A percentile compares a stretch with the other conserved stretches of the same genome.
These are phyloP conservation scores for Trypanosoma brucei DNA, from an alignment of 208 protist genomes.

Conservation along the genomic window DNA sequence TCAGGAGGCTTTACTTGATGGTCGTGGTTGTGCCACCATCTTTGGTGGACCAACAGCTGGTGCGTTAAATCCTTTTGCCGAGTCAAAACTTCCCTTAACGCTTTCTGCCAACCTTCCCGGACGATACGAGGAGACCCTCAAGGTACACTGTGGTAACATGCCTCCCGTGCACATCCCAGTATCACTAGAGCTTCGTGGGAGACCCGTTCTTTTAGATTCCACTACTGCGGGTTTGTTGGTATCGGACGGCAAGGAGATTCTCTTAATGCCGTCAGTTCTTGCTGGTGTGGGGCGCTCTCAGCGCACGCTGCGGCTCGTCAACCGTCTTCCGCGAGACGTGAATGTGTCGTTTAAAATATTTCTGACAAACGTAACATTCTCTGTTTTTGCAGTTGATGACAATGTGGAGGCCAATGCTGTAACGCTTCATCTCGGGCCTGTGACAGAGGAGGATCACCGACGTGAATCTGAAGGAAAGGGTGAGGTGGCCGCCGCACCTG, in stretches of 20 bases:
- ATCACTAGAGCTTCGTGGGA: constrained; percentile 57
- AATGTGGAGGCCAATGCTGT: constrained; percentile 52
- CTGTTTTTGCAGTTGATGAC: constrained; percentile 68
- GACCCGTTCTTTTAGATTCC: constrained; percentile 74
- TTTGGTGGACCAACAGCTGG: constrained; percentile 22
- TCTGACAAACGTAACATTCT: constrained; percentile 53
- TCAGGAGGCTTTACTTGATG: constrained; percentile 71
- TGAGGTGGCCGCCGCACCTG: constrained; percentile 40
- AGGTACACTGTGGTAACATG: constrained; percentile 40
- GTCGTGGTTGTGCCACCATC: constrained; percentile 49
- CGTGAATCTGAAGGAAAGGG: constrained; percentile 39
- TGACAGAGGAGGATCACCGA: constrained; percentile 32
- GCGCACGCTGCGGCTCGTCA: constrained; percentile 65
- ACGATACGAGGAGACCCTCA: constrained; percentile 63
- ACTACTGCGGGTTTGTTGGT: constrained; percentile 71
- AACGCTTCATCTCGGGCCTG: constrained; percentile 47
- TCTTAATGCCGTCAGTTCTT: constrained; percentile 86
- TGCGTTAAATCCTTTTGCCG: constrained; percentile 26
- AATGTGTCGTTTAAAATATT: constrained; percentile 66
- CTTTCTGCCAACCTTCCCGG: constrained; percentile 76
- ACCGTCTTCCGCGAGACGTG: constrained; percentile 84
- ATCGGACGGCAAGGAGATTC: constrained; percentile 47
- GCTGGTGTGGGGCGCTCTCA: constrained; percentile 64
- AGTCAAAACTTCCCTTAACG: constrained; percentile 28
- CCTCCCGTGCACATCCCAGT: constrained; percentile 53